A percentile compares a stretch with the other conserved stretches of the same genome.
Conservation (phyloP, 306 rosid genomes). For the Betula pendula region DNA sequence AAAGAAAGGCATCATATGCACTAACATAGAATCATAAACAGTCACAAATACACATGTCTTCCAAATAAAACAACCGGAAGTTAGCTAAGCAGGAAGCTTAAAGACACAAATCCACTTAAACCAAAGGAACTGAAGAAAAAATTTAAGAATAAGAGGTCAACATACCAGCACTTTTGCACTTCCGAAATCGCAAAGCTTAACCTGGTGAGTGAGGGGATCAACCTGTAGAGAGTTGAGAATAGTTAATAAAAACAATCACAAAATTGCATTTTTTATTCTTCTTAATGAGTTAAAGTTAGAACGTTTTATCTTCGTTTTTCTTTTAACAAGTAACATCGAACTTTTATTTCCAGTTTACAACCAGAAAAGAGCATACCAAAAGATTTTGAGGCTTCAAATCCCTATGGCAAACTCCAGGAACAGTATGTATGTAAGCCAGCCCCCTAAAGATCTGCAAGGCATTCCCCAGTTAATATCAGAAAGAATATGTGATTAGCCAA, state of each 20-base stretch:
- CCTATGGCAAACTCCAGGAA: slow-evolving; percentile 93
- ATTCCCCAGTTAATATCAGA: slow-evolving; percentile 16
- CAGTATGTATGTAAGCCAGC: slow-evolving; percentile 83
- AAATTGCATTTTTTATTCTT: not conserved
- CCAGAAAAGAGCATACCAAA: slow-evolving; percentile 56
- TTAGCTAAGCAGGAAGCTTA: not conserved
- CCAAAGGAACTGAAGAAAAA: not conserved
- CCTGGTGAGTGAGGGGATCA: slow-evolving; percentile 95
- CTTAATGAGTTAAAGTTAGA: not conserved
- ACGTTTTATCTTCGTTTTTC: not conserved
- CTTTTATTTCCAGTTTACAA: slow-evolving; percentile 15
- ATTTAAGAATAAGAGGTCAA: slow-evolving; percentile 31
- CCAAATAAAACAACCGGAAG: not conserved
- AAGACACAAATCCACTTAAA: not conserved
- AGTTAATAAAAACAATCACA: slow-evolving; percentile 20
- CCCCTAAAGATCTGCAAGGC: slow-evolving; percentile 83
- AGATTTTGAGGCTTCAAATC: slow-evolving; percentile 96
- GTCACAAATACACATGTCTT: not conserved
- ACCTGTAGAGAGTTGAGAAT: slow-evolving; percentile 55
- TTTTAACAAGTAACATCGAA: not conserved
- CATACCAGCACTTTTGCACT: slow-evolving; percentile 95
- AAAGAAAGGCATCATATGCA: not conserved
- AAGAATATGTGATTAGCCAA: slow-evolving; percentile 16
- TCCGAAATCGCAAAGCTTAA: slow-evolving; percentile 95
- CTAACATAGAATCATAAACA: not conserved